Percentiles rank a stretch among this genome's conserved stretches.
phyloP scores from a whole-genome alignment of 441 rosid species.

The Gossypium lobatum region DNA sequence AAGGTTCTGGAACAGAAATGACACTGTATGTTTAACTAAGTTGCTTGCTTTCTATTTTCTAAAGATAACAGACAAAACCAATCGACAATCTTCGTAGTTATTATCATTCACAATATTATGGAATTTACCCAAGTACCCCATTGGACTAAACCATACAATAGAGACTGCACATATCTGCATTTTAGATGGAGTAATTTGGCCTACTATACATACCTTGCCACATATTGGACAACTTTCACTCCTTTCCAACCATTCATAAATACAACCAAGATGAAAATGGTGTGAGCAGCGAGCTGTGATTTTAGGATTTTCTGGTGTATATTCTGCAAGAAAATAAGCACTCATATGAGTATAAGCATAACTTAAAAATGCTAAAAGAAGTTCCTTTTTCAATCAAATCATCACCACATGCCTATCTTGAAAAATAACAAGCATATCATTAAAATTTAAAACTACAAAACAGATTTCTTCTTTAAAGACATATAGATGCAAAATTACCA shows the following conservation, averaged over 20 bases:
- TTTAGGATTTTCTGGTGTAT: slow-evolving; percentile 80
- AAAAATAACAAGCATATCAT: not conserved
- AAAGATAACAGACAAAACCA: not conserved
- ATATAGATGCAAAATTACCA: slow-evolving; percentile 35
- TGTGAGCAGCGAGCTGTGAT: slow-evolving; percentile 67
- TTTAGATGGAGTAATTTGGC: not conserved
- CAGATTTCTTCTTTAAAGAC: not conserved
- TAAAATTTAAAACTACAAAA: not conserved
- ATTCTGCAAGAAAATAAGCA: slow-evolving; percentile 47
- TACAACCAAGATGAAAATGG: slow-evolving; percentile 92
- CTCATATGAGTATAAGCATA: not conserved
- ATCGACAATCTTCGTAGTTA: not conserved
- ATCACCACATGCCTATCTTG: not conserved
- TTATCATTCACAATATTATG: not conserved
- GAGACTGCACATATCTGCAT: not conserved
- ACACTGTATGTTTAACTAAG: not conserved
- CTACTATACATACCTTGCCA: slow-evolving; percentile 70
- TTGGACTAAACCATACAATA: not conserved
- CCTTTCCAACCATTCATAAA: slow-evolving; percentile 97
- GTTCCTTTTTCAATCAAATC: not conserved
- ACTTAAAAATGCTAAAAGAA: not conserved
- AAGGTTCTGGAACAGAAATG: not conserved
- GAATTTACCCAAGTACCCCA: not conserved
- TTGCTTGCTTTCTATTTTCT: not conserved
- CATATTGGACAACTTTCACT: slow-evolving; percentile 89